Evolutionary conservation across 108 stramenopile genomes (phyloP).

Genomic region (Discostella pseudostelligera): DNA sequence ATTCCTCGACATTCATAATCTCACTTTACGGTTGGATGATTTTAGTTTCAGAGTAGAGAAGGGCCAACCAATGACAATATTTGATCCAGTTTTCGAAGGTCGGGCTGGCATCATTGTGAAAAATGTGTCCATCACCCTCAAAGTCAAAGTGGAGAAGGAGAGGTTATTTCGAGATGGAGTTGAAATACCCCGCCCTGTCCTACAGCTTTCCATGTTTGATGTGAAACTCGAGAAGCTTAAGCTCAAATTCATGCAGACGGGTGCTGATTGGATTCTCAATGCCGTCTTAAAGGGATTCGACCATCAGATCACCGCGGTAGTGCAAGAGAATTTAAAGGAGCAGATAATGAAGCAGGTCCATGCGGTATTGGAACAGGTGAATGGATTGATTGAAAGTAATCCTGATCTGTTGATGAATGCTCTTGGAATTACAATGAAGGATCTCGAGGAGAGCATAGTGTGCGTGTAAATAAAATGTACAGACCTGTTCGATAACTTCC

Average conservation of each 20-base stretch:
- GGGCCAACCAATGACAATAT: conserved; percentile 56
- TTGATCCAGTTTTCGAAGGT: conserved; percentile 87
- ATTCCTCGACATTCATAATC: conserved; percentile 75
- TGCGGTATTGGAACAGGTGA: conserved; percentile 60
- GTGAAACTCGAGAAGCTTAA: conserved; percentile 66
- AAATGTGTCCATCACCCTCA: conserved; percentile 75
- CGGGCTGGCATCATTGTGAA: conserved; percentile 57
- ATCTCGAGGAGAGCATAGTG: conserved; percentile 69
- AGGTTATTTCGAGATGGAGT: conserved; percentile 29
- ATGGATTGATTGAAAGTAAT: conserved; percentile 69
- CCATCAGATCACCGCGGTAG: conserved; percentile 66
- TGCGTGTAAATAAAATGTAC: conserved; percentile 30
- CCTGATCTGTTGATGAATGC: conserved; percentile 67
- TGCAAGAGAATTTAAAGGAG: conserved; percentile 69
- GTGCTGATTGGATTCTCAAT: conserved; percentile 84
- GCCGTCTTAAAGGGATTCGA: conserved; percentile 67
- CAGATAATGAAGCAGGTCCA: conserved; percentile 65
- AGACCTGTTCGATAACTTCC: not conserved
- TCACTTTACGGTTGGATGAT: conserved; percentile 63
- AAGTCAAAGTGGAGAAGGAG: conserved; percentile 72
- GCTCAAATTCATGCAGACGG: conserved; percentile 72
- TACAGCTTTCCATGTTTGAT: conserved; percentile 64
- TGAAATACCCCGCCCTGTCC: conserved; percentile 49
- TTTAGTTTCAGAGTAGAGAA: conserved; percentile 83
- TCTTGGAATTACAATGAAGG: conserved; percentile 73